A percentile compares a stretch with the other conserved stretches of the same genome.
Evolutionary conservation across 2,329 filamentous ascomycete genomes (phyloP).

Genomic region (Dendrostoma leiphaemia): DNA sequence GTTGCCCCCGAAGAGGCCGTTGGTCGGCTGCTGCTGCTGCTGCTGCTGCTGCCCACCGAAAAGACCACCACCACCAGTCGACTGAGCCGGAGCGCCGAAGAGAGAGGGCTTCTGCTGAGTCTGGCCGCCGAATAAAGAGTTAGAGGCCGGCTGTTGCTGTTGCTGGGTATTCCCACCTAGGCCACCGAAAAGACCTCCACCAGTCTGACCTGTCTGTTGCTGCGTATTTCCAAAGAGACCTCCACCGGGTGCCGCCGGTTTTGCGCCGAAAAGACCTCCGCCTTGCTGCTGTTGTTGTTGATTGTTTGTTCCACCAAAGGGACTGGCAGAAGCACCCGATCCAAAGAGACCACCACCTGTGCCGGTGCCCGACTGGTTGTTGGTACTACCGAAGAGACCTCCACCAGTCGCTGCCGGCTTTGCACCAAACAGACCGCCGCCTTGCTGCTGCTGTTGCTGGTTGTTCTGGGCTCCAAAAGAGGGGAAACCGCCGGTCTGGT

Average conservation of each 20-base stretch:
- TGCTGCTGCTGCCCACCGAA: constrained; percentile 49
- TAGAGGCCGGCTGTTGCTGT: constrained; percentile 37
- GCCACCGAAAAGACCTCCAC: constrained; percentile 52
- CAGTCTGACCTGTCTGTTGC: constrained; percentile 36
- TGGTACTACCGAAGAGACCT: constrained; percentile 31
- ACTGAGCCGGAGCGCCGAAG: constrained; percentile 46
- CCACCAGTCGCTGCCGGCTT: constrained; percentile 23
- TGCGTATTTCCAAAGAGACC: constrained; percentile 49
- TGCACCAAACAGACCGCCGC: constrained; percentile 17
- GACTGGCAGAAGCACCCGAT: constrained; percentile 27
- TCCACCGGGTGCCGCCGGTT: constrained; percentile 37
- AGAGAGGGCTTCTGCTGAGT: constrained; percentile 55
- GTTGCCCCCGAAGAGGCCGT: constrained; percentile 44
- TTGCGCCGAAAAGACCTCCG: constrained; percentile 42
- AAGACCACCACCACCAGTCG: constrained; percentile 45
- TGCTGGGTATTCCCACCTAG: constrained; percentile 30
- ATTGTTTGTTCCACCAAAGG: constrained; percentile 21
- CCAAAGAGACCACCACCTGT: constrained; percentile 40
- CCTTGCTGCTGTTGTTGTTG: constrained; percentile 24
- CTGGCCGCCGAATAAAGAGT: constrained; percentile 49
- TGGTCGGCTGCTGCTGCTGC: constrained; percentile 37
- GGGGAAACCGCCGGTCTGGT: neutral
- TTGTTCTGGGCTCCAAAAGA: constrained; percentile 1
- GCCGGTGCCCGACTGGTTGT: constrained; percentile 29
- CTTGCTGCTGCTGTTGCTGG: neutral